Conservation (phyloP, 2,329 filamentous ascomycete species). For the Pyrenophora graminea region DNA sequence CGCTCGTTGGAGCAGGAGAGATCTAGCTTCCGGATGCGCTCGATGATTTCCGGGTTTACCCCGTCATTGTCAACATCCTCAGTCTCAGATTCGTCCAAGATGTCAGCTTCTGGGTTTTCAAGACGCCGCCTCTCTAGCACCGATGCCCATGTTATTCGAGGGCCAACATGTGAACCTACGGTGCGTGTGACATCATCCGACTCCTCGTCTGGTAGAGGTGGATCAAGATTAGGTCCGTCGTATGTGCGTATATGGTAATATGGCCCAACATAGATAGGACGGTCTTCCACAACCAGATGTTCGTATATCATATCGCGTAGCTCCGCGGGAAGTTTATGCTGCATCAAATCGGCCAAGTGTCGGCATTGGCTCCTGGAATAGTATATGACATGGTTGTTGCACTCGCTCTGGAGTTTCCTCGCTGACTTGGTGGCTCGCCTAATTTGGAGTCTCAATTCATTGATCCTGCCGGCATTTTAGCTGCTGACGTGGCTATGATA, state of each 20-base stretch:
- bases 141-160: background rate
- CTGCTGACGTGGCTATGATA: background rate
- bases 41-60: background rate
- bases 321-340: conserved; percentile 24
- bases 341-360: conserved; percentile 21
- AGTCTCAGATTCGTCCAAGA: background rate
- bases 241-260: conserved; percentile 31
- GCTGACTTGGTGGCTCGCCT: background rate
- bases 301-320: conserved; percentile 28
- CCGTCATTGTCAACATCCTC: background rate
- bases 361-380: conserved; percentile 21
- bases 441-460: conserved; percentile 6
- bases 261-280: conserved; percentile 26
- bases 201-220: background rate
- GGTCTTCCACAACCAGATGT: conserved; percentile 29
- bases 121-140: no score
- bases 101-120: background rate
- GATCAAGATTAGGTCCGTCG: background rate
- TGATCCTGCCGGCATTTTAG: conserved; percentile 3
- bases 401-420: background rate
- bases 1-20: background rate
- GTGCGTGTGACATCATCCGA: no score
- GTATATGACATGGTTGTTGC: conserved; percentile 2
- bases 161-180: no score
- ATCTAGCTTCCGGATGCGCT: background rate